Base-by-base conservation (phyloP, 2,329 filamentous ascomycete genomes). In the Ambrosiella beaveri region DNA sequence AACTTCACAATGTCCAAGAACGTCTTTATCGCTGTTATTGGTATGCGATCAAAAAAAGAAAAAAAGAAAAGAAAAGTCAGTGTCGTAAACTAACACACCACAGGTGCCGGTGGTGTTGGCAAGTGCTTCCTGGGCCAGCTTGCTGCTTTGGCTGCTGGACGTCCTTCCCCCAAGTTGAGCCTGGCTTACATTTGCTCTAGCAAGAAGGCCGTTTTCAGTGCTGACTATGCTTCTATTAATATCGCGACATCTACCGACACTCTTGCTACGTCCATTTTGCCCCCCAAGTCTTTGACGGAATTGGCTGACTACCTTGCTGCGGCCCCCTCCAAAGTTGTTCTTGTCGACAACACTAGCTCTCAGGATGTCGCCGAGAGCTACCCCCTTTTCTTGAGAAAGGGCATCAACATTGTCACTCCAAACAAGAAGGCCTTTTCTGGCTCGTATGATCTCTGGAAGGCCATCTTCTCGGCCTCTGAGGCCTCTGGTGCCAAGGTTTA, bases 351-450 rank as follows among this genome's bases (percentile, higher is more conserved):
- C 74, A 98, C 93, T 56, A 94, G 87, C 71, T 90, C 88, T 64
- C 85, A 91, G 65, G 83, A 86, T 63, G 78, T 98, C 37, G 93
- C 91, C 54, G 80, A 86, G 61, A 73, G 80, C 37, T 98, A 98
- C 71, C 90, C 93, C 1, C 70, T 78, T 52, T 87, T 95, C 70
- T 75, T 98, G 61, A 78, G 80, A 65, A 80, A 82, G 62, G 91
- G 90, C 11, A 84, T 98, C 70, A 91, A 82, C 70, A 82, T 98
- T 65, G 88, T 97, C 36, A 98, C 93, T 0, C 90, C 93, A 49
- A 98, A 97, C 77, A 98, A 98, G 76, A 98, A 98, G 73, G 91
- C 86, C 12, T 98, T 98, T 72, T 94, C 88, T 0, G 83, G 86
- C 59, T 82, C 80, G 51, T 82, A 87, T 65, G 75, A 81, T 64